Base-by-base conservation (phyloP, 83 land plant genomes). In the Isoetes engelmannii region DNA sequence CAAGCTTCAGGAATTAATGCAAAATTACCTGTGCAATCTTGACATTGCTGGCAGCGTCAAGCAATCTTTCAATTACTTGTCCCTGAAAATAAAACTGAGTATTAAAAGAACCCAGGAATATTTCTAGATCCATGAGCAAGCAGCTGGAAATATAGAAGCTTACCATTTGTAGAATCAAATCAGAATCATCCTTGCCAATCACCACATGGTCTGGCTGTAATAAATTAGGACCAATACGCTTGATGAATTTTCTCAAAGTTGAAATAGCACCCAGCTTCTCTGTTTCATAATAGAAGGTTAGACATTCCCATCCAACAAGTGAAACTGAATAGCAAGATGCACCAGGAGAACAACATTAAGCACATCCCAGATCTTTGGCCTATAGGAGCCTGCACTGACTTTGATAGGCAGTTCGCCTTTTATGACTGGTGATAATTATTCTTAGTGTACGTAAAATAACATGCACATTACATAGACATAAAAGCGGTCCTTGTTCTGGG, bases 11-110 rank as follows among this genome's bases (percentile, higher is more conserved):
- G 37, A 28, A 28, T 28, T 28, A 28, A 28, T 28, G 37, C 37
- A 28, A 28, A 28, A 2, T 28, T 17, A 73, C 75, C 61, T 73
- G 75, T 4, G 61, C 69, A 9, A 73, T 66, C 17, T 73, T 73
- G 9, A 65, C 41, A 0, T 44, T 66, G 71, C 63, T 73, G 4
- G 66, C 46, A 46, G 70, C 64, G 61, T 73, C 75, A 18, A 73
- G 21, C 47, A 66, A 15, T 5, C 69, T 69, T 5, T 44, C 37
- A 17, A 66, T 45, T 6, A 73, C 21, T 8, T 20, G 50, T 18
- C 66, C 75, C 49, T 61, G 57, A 53, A 41, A 67, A 17, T 47
- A 56, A 53, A 48, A 48, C 1, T 47, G 10, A 49, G 64, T 7
- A 49, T 47, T 20, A 12, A 9, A 15, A 47, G 5, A 20, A n/a